These are phyloP conservation scores for Aspergillus aculeatus DNA, from an alignment of 2,329 filamentous ascomycete species.

Conservation along the genomic window DNA sequence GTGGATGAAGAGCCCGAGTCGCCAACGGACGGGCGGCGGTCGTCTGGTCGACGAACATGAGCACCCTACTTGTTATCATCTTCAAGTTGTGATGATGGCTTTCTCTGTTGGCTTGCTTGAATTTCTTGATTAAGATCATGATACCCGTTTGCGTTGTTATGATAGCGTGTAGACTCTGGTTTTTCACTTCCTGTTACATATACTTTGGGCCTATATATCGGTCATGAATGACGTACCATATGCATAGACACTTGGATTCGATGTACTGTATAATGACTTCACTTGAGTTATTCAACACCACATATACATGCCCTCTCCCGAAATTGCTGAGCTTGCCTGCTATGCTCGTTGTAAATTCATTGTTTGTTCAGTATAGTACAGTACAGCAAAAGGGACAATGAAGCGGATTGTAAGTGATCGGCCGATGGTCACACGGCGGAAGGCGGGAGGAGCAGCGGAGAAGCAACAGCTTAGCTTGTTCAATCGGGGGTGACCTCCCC, in stretches of 20 bases:
- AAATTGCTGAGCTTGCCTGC: no score
- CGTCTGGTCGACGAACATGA: slow-evolving; percentile 34
- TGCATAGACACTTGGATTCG: not conserved
- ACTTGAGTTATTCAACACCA: not conserved
- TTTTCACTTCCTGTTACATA: not conserved
- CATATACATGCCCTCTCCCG: not conserved
- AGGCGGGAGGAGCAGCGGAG: slow-evolving; percentile 16
- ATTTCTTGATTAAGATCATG: not conserved
- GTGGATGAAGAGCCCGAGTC: slow-evolving; percentile 43
- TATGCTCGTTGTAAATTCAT: no score
- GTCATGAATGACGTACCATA: not conserved
- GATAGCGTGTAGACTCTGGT: slow-evolving; percentile 5
- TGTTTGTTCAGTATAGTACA: no score
- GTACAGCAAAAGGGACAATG: not conserved
- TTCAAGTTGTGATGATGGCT: not conserved
- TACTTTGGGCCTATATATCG: not conserved
- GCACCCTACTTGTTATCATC: not conserved
- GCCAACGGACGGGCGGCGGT: slow-evolving; percentile 40
- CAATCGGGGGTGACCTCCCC: not conserved
- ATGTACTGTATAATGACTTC: not conserved
- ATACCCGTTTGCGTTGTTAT: slow-evolving; percentile 11
- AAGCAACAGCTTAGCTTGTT: slow-evolving; percentile 13
- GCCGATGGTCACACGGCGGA: slow-evolving; percentile 16
- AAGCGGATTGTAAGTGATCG: slow-evolving; percentile 1
- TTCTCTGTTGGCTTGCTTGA: not conserved